Conservation (phyloP, 2,329 filamentous ascomycete genomes). For the Botrytis byssoidea region DNA sequence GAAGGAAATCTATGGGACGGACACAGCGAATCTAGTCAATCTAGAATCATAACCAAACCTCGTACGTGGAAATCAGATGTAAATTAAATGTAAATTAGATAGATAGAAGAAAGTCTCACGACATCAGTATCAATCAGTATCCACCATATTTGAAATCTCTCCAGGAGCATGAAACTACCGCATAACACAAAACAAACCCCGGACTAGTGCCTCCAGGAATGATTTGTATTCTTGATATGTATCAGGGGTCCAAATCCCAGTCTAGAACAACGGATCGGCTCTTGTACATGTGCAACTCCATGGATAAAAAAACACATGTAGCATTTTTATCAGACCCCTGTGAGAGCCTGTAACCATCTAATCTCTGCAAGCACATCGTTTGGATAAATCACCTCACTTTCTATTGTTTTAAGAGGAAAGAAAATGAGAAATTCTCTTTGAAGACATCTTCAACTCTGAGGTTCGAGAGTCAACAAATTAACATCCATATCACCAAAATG, state of each 20-base stretch:
- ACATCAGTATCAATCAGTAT: background rate
- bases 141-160: background rate
- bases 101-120: background rate
- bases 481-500: background rate
- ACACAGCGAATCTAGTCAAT: slow-evolving; percentile 16
- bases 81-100: background rate
- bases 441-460: no score
- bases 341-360: background rate
- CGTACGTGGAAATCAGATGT: slow-evolving; percentile 10
- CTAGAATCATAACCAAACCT: slow-evolving; percentile 12
- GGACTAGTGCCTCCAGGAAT: background rate
- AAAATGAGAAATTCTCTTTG: background rate
- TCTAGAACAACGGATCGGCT: background rate
- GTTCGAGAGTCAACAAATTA: background rate
- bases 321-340: background rate
- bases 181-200: background rate
- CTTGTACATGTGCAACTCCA: background rate
- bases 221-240: background rate
- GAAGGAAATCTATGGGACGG: background rate
- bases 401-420: background rate
- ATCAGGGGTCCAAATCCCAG: background rate
- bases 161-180: background rate
- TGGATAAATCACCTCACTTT: background rate
- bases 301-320: background rate
- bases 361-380: background rate